Evolutionary conservation across 2,329 filamentous ascomycete genomes (phyloP).

Genomic region (Gliomastix tumulicola): DNA sequence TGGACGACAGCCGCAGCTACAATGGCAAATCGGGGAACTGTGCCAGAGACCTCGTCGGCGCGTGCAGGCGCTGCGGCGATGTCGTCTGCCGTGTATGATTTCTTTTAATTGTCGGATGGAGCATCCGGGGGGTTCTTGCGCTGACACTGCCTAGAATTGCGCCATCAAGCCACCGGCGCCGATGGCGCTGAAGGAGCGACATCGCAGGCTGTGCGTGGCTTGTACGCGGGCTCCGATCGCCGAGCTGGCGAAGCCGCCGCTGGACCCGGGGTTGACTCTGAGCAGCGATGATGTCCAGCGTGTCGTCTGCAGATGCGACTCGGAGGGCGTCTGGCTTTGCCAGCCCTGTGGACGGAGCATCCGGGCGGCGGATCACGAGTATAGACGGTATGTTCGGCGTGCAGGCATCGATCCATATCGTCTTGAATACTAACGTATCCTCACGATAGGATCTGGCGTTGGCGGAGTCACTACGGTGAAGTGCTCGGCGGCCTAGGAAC

Average conservation of each 20-base stretch:
- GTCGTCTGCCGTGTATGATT: conserved; percentile 72
- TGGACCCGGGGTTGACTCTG: conserved; percentile 39
- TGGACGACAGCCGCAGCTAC: conserved; percentile 46
- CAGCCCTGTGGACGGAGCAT: conserved; percentile 73
- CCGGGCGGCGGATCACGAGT: conserved; percentile 50
- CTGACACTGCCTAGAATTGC: too few relatives aligned
- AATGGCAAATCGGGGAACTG: conserved; percentile 69
- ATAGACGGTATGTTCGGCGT: conserved; percentile 47
- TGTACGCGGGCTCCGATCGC: conserved; percentile 68
- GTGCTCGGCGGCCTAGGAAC: conserved; percentile 75
- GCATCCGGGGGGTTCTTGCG: too few relatives aligned
- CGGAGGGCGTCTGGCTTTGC: conserved; percentile 72
- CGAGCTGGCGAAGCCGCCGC: conserved; percentile 36
- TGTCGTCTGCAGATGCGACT: conserved; percentile 44
- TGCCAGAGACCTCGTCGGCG: conserved; percentile 79
- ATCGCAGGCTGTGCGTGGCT: conserved; percentile 71
- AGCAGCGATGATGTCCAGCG: conserved; percentile 46
- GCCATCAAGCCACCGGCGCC: conserved; percentile 73
- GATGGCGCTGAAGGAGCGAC: conserved; percentile 61
- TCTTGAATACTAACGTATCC: conserved; percentile 1
- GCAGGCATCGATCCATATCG: too few relatives aligned
- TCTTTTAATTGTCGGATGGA: too few relatives aligned
- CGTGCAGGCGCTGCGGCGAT: conserved; percentile 70
- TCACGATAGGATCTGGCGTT: conserved; percentile 66
- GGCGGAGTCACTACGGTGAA: conserved; percentile 79